phyloP scores from a whole-genome alignment of 2,329 filamentous ascomycete genomes.

The Neonectria hederae region DNA sequence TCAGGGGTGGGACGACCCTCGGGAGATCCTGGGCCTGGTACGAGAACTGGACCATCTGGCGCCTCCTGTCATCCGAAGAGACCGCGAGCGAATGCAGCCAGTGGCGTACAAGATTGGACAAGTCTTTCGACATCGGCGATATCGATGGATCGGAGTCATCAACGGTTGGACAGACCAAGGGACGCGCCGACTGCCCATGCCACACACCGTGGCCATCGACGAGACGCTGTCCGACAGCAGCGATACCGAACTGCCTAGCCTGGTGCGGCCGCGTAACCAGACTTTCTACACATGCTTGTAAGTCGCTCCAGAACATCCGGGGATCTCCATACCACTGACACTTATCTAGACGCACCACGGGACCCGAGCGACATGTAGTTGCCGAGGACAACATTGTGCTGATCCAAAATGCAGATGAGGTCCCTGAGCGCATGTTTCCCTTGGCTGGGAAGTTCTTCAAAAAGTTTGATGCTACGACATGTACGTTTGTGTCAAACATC shows the following conservation, averaged over 20 bases:
- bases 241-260: slow-evolving; percentile 41
- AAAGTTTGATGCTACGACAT: slow-evolving; percentile 74
- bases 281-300: slow-evolving; percentile 87
- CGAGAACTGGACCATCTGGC: slow-evolving; percentile 55
- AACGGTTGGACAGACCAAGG: slow-evolving; percentile 81
- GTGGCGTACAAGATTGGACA: slow-evolving; percentile 76
- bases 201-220: slow-evolving; percentile 40
- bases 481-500: slow-evolving; percentile 83
- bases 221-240: slow-evolving; percentile 41
- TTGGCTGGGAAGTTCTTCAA: slow-evolving; percentile 89
- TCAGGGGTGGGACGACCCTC: slow-evolving; percentile 44
- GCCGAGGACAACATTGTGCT: slow-evolving; percentile 81
- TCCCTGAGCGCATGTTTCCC: slow-evolving; percentile 68
- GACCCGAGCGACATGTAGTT: slow-evolving; percentile 47
- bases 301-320: slow-evolving; percentile 51
- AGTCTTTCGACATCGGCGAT: slow-evolving; percentile 84
- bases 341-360: slow-evolving; percentile 44
- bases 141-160: slow-evolving; percentile 82
- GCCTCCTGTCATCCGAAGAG: slow-evolving; percentile 49
- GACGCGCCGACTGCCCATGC: slow-evolving; percentile 40
- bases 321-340: slow-evolving; percentile 11
- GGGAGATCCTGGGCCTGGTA: slow-evolving; percentile 48
- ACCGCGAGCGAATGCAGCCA: slow-evolving; percentile 33
- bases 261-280: slow-evolving; percentile 42
- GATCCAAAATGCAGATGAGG: slow-evolving; percentile 57